Base-by-base conservation (phyloP, 2,329 filamentous ascomycete species). In the Chaetomiaceae sp. region DNA sequence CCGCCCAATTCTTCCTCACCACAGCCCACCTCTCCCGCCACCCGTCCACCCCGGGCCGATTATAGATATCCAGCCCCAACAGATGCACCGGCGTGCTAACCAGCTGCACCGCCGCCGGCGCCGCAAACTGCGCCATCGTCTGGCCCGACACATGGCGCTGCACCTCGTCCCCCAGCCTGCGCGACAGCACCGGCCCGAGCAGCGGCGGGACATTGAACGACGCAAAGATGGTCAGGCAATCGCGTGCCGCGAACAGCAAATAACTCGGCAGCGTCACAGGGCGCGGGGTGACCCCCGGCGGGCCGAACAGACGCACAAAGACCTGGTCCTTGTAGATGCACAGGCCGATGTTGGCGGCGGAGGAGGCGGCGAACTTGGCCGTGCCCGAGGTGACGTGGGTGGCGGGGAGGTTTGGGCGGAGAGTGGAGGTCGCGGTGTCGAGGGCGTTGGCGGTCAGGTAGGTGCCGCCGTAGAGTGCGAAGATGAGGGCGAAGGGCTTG, bases 321-420 rank as follows among this genome's bases (percentile, higher is more conserved):
- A 84, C 80, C 58, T 83, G 83, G 68, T 95, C 90, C 66, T 95
- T 96, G 75, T 93, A 88, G 38, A 95, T 80, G 65, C 88, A 88
- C 29, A 95, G 74, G 7, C 81, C 79, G 65, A 95, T 83, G 68
- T 96, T 97, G 45, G 89, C 81, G n/a, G 78, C 69, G 14, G 81
- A 86, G 1, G 88, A 91, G 41, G 86, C 82, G 57, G 81, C 69
- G 68, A 97, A 96, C 64, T 96, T 96, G 51, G 78, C 67, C 0
- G 82, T 76, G 46, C 89, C 89, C 8, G 85, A 74, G 1, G 87
- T 90, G 24, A 88, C 82, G 56, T 71, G 66, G 6, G 72, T 69
- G 6, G 85, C 77, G 27, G 81, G 70, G 14, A 70, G 66, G 59
- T 78, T n/a, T n/a, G n/a, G 68, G 39, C 70, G 65, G 12, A 81